Evolutionary conservation across 257 asterid genomes (phyloP).

Genomic region (Nicotiana noctiflora): DNA sequence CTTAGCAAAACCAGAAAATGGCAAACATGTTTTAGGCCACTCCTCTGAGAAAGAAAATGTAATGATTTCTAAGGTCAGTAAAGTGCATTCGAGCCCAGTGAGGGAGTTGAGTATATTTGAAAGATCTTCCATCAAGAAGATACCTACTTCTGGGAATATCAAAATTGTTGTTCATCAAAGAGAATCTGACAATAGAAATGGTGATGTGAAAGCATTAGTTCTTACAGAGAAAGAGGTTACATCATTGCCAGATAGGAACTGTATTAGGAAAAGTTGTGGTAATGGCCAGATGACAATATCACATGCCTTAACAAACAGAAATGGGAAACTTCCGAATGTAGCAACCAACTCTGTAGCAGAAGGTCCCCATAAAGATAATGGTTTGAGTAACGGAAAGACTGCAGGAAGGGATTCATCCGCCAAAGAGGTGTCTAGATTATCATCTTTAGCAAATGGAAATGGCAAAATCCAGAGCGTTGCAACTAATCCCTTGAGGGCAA

Average conservation of each 20-base stretch:
- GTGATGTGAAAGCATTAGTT: slow-evolving; percentile 20
- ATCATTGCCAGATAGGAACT: slow-evolving; percentile 28
- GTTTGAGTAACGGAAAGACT: slow-evolving; percentile 11
- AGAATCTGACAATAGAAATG: slow-evolving; percentile 36
- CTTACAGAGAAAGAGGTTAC: slow-evolving; percentile 26
- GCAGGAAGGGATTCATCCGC: slow-evolving; percentile 5
- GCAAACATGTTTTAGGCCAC: slow-evolving; percentile 26
- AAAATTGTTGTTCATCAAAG: slow-evolving; percentile 34
- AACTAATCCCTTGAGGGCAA: slow-evolving; percentile 21
- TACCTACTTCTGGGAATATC: slow-evolving; percentile 35
- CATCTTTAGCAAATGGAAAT: slow-evolving; percentile 20
- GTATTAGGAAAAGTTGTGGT: slow-evolving; percentile 24
- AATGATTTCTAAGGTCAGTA: slow-evolving; percentile 25
- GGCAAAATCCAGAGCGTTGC: slow-evolving; percentile 23
- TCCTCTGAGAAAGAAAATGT: slow-evolving; percentile 23
- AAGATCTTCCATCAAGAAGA: slow-evolving; percentile 27
- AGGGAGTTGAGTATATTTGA: slow-evolving; percentile 26
- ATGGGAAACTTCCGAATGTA: slow-evolving; percentile 24
- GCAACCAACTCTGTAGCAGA: slow-evolving; percentile 20
- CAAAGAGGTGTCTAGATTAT: not conserved
- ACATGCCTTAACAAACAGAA: slow-evolving; percentile 27
- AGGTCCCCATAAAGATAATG: slow-evolving; percentile 24
- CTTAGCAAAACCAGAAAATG: slow-evolving; percentile 28
- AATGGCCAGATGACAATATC: slow-evolving; percentile 19
- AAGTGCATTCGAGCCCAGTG: slow-evolving; percentile 31